phyloP scores from a whole-genome alignment of 208 protist species.

The Angomonas ambiguus region DNA sequence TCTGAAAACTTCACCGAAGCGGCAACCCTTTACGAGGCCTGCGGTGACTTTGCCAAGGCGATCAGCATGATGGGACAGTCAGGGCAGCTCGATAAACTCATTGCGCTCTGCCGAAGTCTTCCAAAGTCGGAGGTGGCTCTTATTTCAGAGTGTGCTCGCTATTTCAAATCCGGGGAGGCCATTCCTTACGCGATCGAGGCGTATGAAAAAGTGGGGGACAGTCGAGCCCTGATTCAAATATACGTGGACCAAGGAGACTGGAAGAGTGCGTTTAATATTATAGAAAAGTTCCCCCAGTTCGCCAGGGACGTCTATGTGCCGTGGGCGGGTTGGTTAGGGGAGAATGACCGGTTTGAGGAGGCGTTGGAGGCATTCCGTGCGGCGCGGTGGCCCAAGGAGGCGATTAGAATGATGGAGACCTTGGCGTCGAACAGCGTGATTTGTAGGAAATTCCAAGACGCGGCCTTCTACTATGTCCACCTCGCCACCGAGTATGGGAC shows the following conservation, averaged over 20 bases:
- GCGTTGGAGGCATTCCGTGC: conserved; percentile 90
- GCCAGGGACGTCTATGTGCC: conserved; percentile 93
- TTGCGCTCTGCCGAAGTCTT: conserved; percentile 79
- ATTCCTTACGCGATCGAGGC: conserved; percentile 87
- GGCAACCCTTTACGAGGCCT: conserved; percentile 85
- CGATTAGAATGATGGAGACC: conserved; percentile 90
- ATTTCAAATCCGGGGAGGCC: conserved; percentile 74
- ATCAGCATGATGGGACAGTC: conserved; percentile 86
- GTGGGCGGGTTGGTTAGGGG: conserved; percentile 95
- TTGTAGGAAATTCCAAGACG: conserved; percentile 86
- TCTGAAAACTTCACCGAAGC: conserved; percentile 88
- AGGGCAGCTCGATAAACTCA: conserved; percentile 80
- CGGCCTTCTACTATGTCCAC: conserved; percentile 91
- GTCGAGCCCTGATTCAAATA: conserved; percentile 80
- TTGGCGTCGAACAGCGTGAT: conserved; percentile 91
- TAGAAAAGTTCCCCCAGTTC: conserved; percentile 78
- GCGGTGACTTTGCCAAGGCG: conserved; percentile 78
- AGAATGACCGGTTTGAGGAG: conserved; percentile 95
- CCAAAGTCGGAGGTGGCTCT: conserved; percentile 81
- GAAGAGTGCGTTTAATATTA: conserved; percentile 85
- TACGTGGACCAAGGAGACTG: conserved; percentile 89
- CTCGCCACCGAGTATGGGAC: conserved; percentile 79
- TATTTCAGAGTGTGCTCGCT: conserved; percentile 81
- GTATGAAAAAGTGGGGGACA: conserved; percentile 89
- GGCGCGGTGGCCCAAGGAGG: conserved; percentile 87